A percentile compares a stretch with the other conserved stretches of the same genome.
Conservation (phyloP, 768 basidiomycete genomes). For the Dioszegia crocea region DNA sequence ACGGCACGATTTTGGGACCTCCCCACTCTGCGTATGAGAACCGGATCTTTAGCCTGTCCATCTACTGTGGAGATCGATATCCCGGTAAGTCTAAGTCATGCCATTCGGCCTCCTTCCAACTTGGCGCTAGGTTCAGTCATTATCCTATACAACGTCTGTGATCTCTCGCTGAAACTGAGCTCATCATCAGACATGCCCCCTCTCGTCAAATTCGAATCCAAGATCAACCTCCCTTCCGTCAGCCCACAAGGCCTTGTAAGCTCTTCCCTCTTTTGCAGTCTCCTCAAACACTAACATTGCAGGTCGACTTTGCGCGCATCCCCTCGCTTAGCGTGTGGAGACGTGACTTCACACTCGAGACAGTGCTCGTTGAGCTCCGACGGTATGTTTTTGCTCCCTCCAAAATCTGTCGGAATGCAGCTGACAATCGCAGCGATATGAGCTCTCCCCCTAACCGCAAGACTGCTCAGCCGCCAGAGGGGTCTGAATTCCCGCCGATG, state of each 20-base stretch:
- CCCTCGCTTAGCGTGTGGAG: conserved; percentile 71
- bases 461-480: conserved; percentile 90
- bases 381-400: conserved; percentile 58
- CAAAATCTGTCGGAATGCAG: neutral
- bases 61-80: conserved; percentile 64
- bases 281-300: neutral
- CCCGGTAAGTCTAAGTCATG: conserved; percentile 30
- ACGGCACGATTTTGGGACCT: conserved; percentile 97
- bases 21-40: conserved; percentile 99
- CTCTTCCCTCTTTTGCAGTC: neutral
- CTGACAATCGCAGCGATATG: conserved; percentile 70
- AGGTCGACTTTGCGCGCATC: conserved; percentile 70
- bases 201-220: conserved; percentile 74
- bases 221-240: conserved; percentile 92
- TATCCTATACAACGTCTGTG: too few relatives aligned
- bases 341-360: conserved; percentile 74
- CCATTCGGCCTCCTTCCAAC: neutral
- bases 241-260: conserved; percentile 61
- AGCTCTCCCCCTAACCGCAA: conserved; percentile 84
- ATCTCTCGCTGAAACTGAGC: too few relatives aligned
- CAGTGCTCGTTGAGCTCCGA: conserved; percentile 84
- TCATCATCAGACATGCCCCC: conserved; percentile 77
- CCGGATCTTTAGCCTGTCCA: conserved; percentile 92
- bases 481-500: conserved; percentile 52
- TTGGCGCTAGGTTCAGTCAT: neutral